phyloP scores from a whole-genome alignment of 2,329 filamentous ascomycete genomes.

The Cladosporium sp. region DNA sequence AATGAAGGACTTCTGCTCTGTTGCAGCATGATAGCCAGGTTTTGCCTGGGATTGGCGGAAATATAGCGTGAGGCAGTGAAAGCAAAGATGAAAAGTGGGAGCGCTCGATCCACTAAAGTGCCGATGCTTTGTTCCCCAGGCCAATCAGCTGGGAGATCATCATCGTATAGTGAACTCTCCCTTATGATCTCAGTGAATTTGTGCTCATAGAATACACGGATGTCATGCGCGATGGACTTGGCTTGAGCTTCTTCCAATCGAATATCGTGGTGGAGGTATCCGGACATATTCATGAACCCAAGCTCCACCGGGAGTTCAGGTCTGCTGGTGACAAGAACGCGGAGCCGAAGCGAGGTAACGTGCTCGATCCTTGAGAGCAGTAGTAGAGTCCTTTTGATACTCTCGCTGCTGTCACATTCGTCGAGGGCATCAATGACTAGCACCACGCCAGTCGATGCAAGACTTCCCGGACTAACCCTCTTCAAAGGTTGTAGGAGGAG shows the following conservation, averaged over 20 bases:
- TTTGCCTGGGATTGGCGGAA: neutral
- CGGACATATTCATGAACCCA: slow-evolving; percentile 15
- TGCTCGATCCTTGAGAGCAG: slow-evolving; percentile 15
- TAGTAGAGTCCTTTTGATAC: slow-evolving; percentile 11
- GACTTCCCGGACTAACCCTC: neutral
- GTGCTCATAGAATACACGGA: slow-evolving; percentile 20
- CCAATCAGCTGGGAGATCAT: neutral
- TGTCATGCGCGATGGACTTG: slow-evolving; percentile 26
- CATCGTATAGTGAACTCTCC: neutral
- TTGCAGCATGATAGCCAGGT: neutral
- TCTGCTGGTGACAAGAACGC: slow-evolving; percentile 24
- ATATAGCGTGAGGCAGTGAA: neutral
- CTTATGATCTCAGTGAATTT: neutral
- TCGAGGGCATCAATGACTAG: slow-evolving; percentile 31
- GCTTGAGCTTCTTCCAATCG: slow-evolving; percentile 19
- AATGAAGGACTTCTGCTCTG: neutral
- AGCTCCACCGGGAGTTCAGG: slow-evolving; percentile 21
- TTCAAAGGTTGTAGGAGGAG: slow-evolving; percentile 14
- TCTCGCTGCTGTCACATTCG: slow-evolving; percentile 25
- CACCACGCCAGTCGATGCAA: neutral
- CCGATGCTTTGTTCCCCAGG: neutral
- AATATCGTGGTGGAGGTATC: slow-evolving; percentile 17
- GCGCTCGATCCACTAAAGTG: neutral
- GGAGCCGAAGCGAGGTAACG: slow-evolving; percentile 13
- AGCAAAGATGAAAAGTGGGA: neutral